Evolutionary conservation across 441 rosid species (phyloP).

Genomic region (Syzygium malaccense): DNA sequence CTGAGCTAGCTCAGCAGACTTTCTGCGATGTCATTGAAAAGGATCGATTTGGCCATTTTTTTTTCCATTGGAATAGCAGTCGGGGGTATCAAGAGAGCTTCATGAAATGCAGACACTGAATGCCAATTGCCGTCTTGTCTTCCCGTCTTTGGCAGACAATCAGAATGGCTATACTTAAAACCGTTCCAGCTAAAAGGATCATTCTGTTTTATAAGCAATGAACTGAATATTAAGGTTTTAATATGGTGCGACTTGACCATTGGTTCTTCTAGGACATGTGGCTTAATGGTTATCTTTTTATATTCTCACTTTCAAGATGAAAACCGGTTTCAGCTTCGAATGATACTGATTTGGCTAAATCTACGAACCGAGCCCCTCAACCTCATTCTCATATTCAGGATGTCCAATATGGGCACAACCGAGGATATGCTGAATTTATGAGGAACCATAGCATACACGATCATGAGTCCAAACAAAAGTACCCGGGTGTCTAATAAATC

Average conservation of each 20-base stretch:
- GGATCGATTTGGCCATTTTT: neutral
- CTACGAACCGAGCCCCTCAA: too few species aligned
- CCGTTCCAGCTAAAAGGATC: neutral
- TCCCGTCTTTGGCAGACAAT: neutral
- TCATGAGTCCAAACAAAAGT: neutral
- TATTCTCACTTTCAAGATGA: neutral
- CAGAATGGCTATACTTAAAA: neutral
- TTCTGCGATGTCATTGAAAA: fast-evolving
- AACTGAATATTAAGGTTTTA: neutral
- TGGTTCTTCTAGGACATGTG: neutral
- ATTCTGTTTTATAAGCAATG: neutral
- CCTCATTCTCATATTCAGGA: too few species aligned
- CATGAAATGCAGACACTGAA: neutral
- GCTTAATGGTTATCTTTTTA: neutral
- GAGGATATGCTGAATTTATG: neutral
- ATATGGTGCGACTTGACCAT: neutral
- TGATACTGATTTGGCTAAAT: too few species aligned
- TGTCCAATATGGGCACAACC: neutral
- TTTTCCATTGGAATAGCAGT: neutral
- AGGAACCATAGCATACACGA: neutral
- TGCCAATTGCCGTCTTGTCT: neutral
- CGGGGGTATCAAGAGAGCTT: neutral
- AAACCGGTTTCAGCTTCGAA: neutral
- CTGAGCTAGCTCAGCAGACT: neutral
- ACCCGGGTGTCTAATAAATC: neutral